A percentile compares a stretch with the other conserved stretches of the same genome.
Conservation (phyloP, 2,329 filamentous ascomycete species). For the Lecanicillium sp. region DNA sequence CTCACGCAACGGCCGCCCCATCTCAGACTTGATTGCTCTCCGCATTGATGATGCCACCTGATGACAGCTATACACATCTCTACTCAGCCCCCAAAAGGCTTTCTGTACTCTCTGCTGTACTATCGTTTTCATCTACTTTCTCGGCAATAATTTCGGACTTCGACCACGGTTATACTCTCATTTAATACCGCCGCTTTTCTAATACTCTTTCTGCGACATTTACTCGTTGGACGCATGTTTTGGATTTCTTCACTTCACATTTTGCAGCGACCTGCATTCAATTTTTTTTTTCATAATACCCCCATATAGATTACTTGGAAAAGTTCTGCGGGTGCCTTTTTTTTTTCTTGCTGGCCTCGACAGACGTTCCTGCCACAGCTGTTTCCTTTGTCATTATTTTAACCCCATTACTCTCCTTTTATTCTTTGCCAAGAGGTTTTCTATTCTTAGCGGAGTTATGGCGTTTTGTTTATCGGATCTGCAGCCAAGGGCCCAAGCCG, state of each 20-base stretch:
- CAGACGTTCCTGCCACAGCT: conserved; percentile 1
- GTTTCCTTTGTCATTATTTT: conserved; percentile 13
- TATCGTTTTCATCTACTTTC: neutral
- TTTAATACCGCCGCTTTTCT: conserved; percentile 10
- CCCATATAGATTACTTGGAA: conserved; percentile 12
- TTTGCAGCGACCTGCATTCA: conserved; percentile 11
- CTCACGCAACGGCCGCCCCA: neutral
- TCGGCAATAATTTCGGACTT: neutral
- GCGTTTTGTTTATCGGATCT: conserved; percentile 2
- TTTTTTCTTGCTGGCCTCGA: neutral
- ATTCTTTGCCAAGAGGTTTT: neutral
- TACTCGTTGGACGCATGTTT: conserved; percentile 4
- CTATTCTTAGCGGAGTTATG: neutral
- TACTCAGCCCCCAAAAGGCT: neutral
- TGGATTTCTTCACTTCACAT: conserved; percentile 7
- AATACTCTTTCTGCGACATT: conserved; percentile 10
- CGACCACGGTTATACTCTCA: conserved; percentile 5
- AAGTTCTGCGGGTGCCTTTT: neutral
- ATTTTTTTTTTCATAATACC: conserved; percentile 8
- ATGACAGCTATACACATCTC: neutral
- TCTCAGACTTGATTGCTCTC: neutral
- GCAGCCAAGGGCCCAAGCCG: neutral
- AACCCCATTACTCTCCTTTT: conserved; percentile 5
- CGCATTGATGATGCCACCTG: neutral
- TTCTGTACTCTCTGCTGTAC: conserved; percentile 5